Evolutionary conservation across 2,329 filamentous ascomycete genomes (phyloP), one percentile per base, ranked within the genome.

Genomic region (Remersonia thermophila): DNA sequence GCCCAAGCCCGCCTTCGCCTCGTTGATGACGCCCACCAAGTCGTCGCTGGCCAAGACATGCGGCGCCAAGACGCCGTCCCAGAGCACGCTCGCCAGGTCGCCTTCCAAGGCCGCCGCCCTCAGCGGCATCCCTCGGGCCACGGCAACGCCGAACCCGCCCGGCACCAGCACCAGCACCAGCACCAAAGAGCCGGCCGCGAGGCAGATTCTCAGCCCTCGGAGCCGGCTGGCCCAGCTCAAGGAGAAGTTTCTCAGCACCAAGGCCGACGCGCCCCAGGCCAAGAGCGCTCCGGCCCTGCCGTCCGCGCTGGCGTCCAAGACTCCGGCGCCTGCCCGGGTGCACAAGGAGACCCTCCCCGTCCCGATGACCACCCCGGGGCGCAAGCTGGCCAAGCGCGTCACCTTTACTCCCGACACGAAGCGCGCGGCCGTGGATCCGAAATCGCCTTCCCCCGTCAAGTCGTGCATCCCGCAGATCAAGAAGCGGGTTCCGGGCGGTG

Each of bases 1-100:
- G 17, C 58, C 66, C 1, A 61, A 67, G 37, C 59, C 68, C 7
- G 65, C 70, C 42, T 58, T 66, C 41, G 63, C 66, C 42, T 76
- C 65, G 40, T 62, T 89, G 20, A 72, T 78, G 56, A 93, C 83
- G 5, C 85, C 86, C 0, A 91, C 83, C 7, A 85, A 84, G 55
- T 65, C 83, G 7, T 84, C 82, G 1, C 56, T 83, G 35, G 73
- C 77, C 25, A 76, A 79, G 30, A 60, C 69, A 32, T 59, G 67
- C 37, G 75, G 66, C 46, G 60, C 61, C 36, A 76, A 72, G 50
- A 62, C 66, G 7, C 59, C 71, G 0, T 32, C 36, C 1, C 30
- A 71, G 67, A 36, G 62, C 62, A 15, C 66, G 62, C 13, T 66
- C 52, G 63, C 69, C 20, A 71, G 66, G 32, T 73, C 73, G 8